Percentiles rank a stretch among this genome's conserved stretches.
phyloP scores from a whole-genome alignment of 116 monocot genomes.

The Trichopus zeylanicus region DNA sequence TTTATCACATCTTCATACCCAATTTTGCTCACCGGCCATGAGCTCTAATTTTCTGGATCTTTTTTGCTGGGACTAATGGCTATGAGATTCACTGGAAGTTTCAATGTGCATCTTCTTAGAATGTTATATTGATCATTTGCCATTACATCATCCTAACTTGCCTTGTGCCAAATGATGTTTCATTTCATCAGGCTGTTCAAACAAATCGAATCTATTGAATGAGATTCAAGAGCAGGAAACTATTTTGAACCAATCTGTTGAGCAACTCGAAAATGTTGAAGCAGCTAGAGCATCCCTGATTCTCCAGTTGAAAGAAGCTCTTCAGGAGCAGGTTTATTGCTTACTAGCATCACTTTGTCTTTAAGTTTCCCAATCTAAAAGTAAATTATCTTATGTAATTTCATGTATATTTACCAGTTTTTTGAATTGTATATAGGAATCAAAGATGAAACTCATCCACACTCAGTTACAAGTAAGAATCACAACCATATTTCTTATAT shows the following conservation, averaged over 20 bases:
- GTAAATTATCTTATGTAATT: neutral
- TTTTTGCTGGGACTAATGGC: too few species aligned
- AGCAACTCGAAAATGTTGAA: constrained; percentile 66
- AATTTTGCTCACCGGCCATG: too few species aligned
- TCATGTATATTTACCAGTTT: neutral
- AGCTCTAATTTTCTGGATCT: too few species aligned
- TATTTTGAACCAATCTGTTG: constrained; percentile 59
- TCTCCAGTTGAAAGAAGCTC: constrained; percentile 64
- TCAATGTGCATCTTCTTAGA: too few species aligned
- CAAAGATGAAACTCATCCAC: constrained; percentile 40
- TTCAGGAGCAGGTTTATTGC: constrained; percentile 61
- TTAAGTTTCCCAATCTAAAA: neutral
- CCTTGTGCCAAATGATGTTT: neutral
- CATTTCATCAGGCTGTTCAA: constrained; percentile 40
- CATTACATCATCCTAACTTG: too few species aligned
- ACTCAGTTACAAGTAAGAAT: constrained; percentile 60
- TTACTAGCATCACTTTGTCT: neutral
- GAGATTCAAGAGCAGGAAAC: constrained; percentile 69
- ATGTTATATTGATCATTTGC: too few species aligned
- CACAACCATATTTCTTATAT: neutral
- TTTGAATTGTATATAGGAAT: constrained; percentile 27
- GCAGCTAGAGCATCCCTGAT: constrained; percentile 51
- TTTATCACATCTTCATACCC: too few species aligned
- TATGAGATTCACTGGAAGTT: too few species aligned
- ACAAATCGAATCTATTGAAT: constrained; percentile 29